Evolutionary conservation across 2,329 filamentous ascomycete genomes (phyloP).

Genomic region (Alternaria triticimaculans): DNA sequence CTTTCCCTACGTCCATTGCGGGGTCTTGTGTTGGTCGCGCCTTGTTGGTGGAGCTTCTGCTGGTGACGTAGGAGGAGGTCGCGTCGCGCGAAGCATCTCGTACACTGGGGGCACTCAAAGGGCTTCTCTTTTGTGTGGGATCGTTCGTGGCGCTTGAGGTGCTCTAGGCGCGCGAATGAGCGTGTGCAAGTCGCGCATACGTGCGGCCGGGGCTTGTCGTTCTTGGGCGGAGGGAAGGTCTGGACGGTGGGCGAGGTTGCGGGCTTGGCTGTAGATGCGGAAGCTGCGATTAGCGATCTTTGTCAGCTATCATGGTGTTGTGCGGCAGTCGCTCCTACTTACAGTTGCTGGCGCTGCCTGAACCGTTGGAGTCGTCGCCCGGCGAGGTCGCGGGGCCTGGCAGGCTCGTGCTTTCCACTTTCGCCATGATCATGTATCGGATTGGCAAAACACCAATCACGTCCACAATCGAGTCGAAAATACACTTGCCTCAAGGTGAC

Average conservation of each 20-base stretch:
- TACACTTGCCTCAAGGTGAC: neutral
- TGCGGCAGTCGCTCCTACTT: slow-evolving; percentile 18
- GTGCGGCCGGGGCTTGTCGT: slow-evolving; percentile 95
- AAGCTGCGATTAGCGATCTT: slow-evolving; percentile 28
- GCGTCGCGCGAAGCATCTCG: slow-evolving; percentile 90
- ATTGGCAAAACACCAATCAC: slow-evolving; percentile 17
- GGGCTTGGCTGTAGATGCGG: slow-evolving; percentile 41
- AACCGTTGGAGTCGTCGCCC: slow-evolving; percentile 38
- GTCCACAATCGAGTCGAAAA: slow-evolving; percentile 12
- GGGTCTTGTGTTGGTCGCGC: slow-evolving; percentile 83
- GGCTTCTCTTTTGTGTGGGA: slow-evolving; percentile 99
- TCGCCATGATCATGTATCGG: slow-evolving; percentile 32
- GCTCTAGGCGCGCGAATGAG: slow-evolving; percentile 93
- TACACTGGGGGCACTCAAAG: slow-evolving; percentile 94
- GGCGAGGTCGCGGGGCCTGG: slow-evolving; percentile 36
- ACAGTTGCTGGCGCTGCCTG: slow-evolving; percentile 43
- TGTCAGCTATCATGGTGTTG: slow-evolving; percentile 24
- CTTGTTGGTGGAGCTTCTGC: slow-evolving; percentile 96
- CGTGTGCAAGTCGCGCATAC: slow-evolving; percentile 89
- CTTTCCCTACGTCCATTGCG: slow-evolving; percentile 87
- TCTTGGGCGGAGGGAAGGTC: slow-evolving; percentile 82
- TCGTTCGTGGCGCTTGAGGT: slow-evolving; percentile 94
- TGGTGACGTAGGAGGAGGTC: slow-evolving; percentile 93
- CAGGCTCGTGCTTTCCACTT: slow-evolving; percentile 32
- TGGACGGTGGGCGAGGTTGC: slow-evolving; percentile 32